Base-by-base conservation (phyloP, 2,329 filamentous ascomycete species). In the Plectosphaerella plurivora region DNA sequence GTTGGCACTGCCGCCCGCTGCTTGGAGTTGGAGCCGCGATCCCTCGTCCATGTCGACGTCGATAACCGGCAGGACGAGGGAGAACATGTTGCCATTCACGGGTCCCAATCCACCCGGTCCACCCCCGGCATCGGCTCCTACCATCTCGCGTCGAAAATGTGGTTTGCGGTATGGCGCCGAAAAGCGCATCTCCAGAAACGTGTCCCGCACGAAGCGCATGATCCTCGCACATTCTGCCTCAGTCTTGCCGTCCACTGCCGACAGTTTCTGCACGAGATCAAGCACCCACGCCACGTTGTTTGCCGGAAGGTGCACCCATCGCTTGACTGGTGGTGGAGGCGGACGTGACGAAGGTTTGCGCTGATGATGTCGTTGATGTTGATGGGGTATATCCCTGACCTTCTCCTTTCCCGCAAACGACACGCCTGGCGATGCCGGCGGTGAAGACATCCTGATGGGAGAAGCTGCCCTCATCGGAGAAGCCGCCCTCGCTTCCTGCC, bases 281-380 rank as follows among this genome's bases (percentile, higher is more conserved):
- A 56, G 56, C 36, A 58, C 54, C 56, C 56, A 58, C 24, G 56
- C 50, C 2, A 58, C 51, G 24, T 58, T 58, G 35, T 58, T 58
- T 8, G 56, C 54, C 4, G 56, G 56, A 1, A 58, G 52, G 20
- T 58, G 56, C 5, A 58, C 52, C 56, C 56, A 58, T 15, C 56
- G 6, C 52, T 58, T 58, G 4, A 58, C 15, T 0, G 56, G 54
- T 14, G 10, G n/a, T 1, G 48, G 35, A 10, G 49, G 24, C 9
- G 53, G 36, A 16, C 53, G 45, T 36, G 55, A 55, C 9, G 47
- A 49, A 8, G 39, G 50, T 41, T 54, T 57, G 4, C 55, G 47
- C 3, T 50, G 36, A 45, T 54, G 42, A 36, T 50, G 48, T 11
- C 33, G 33, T 9, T 48, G 46, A n/a, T 48, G 25, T 5, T 50